Percentiles rank a stretch among this genome's conserved stretches.
phyloP scores from a whole-genome alignment of 805 yeast genomes.

The Cyberlindnera samutprakarnensis region DNA sequence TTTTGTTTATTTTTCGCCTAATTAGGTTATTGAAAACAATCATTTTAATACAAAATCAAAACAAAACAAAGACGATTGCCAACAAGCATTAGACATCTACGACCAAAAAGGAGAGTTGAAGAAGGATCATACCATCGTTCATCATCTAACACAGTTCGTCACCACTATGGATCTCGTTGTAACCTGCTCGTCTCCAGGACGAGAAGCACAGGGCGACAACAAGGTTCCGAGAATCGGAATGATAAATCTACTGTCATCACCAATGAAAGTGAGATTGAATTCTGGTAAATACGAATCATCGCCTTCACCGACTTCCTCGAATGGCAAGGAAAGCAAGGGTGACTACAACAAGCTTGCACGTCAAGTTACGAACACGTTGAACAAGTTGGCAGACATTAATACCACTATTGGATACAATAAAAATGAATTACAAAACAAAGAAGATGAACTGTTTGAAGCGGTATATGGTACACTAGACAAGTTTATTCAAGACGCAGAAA shows the following conservation, averaged over 20 bases:
- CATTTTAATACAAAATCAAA: no score
- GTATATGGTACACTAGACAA: constrained; percentile 42
- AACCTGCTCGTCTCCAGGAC: no score
- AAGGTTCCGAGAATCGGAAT: constrained; percentile 11
- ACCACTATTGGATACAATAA: constrained; percentile 47
- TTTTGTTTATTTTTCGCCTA: no score
- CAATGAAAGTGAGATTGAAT: constrained; percentile 16
- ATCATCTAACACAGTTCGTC: no score
- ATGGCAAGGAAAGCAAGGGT: background rate
- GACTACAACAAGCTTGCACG: constrained; percentile 13
- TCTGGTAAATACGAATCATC: constrained; percentile 3
- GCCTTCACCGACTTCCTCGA: constrained; percentile 4
- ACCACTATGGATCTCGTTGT: no score
- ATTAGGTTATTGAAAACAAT: no score
- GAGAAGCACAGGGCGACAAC: no score
- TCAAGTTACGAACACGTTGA: constrained; percentile 18
- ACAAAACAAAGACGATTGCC: no score
- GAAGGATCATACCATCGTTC: no score
- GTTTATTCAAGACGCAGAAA: constrained; percentile 30
- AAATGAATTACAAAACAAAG: constrained; percentile 41
- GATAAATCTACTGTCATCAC: constrained; percentile 19
- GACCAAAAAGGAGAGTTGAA: no score
- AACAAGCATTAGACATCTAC: no score
- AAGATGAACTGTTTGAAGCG: constrained; percentile 39
- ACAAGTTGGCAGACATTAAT: constrained; percentile 39